Evolutionary conservation across 257 asterid species (phyloP).

Genomic region (Ocimum tenuiflorum): DNA sequence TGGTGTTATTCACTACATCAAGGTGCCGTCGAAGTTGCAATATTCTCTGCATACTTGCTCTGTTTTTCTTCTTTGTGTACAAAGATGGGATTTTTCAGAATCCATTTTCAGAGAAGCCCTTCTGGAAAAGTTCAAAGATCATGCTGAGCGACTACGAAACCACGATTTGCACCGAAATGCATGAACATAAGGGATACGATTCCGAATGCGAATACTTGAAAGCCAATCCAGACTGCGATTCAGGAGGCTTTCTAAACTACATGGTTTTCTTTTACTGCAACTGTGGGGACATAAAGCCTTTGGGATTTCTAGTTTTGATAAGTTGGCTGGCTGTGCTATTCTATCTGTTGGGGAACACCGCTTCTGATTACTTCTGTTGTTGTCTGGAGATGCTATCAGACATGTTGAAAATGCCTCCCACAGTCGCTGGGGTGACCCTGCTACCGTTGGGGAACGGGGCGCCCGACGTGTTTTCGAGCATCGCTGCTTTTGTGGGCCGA

Average conservation of each 20-base stretch:
- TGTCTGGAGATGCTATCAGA: slow-evolving; percentile 54
- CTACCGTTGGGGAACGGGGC: slow-evolving; percentile 90
- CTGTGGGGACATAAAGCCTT: slow-evolving; percentile 28
- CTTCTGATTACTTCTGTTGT: slow-evolving; percentile 73
- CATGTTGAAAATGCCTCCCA: slow-evolving; percentile 54
- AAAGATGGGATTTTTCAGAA: slow-evolving; percentile 24
- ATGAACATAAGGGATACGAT: slow-evolving; percentile 38
- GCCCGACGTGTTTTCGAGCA: slow-evolving; percentile 79
- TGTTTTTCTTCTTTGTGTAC: slow-evolving; percentile 36
- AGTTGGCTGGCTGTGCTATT: slow-evolving; percentile 62
- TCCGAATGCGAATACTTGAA: slow-evolving; percentile 55
- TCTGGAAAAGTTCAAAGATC: slow-evolving; percentile 5
- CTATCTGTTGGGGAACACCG: slow-evolving; percentile 73
- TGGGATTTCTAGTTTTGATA: slow-evolving; percentile 41
- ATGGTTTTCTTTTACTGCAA: slow-evolving; percentile 60
- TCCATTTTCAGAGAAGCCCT: slow-evolving; percentile 22
- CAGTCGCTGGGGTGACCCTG: slow-evolving; percentile 82
- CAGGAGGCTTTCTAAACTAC: slow-evolving; percentile 62
- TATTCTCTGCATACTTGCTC: slow-evolving; percentile 34
- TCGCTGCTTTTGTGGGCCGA: slow-evolving; percentile 62
- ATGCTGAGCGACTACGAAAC: slow-evolving; percentile 2
- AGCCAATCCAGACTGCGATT: slow-evolving; percentile 48
- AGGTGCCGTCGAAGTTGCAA: slow-evolving; percentile 48
- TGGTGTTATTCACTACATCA: slow-evolving; percentile 32
- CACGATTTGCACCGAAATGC: slow-evolving; percentile 44